Evolutionary conservation across 345 rosid species (phyloP), one percentile per base, ranked within the genome.

Genomic region (Corchorus capsularis): DNA sequence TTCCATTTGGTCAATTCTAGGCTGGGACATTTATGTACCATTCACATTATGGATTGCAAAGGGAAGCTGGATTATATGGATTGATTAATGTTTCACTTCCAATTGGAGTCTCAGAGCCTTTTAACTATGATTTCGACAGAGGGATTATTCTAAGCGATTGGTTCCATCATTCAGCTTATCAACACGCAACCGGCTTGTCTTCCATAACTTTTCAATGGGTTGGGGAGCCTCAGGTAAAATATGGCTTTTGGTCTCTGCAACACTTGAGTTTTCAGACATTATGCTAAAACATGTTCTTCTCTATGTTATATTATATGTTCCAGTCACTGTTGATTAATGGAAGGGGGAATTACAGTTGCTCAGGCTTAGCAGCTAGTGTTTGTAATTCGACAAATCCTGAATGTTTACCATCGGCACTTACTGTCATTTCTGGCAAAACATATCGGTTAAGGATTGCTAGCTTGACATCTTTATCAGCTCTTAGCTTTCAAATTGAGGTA

Each of bases 401-500:
- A 74, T 90, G 89, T 56, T 75, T 82, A 0, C 88, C 86, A 0
- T 88, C 79, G n/a, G 4, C 69, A 0, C 72, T 86, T 15, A 90
- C 83, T 0, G 91, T 87, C 0, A 76, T 90, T 63, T 86, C 94
- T 0, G 90, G 88, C 50, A 92, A 89, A 76, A 89, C 88, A 1
- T 92, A 92, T 70, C 78, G 97, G 0, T 84, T 93, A 4, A 83
- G 94, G 63, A 69, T 93, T 45, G 76, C 86, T 1, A 92, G 89
- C 84, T 41, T 89, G 77, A 89, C 88, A 12, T 74, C 90, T 57
- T 74, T 90, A 13, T 87, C 96, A 6, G 85, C 95, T 34, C 94
- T 94, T 11, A 92, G 91, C 66, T 94, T 90, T 79, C 93, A 92
- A 76, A 86, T 92, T 3, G 91, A 91, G 94, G 96, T 89, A 19